Conservation (phyloP, 345 rosid species). For the Diplotaxis tenuifolia region DNA sequence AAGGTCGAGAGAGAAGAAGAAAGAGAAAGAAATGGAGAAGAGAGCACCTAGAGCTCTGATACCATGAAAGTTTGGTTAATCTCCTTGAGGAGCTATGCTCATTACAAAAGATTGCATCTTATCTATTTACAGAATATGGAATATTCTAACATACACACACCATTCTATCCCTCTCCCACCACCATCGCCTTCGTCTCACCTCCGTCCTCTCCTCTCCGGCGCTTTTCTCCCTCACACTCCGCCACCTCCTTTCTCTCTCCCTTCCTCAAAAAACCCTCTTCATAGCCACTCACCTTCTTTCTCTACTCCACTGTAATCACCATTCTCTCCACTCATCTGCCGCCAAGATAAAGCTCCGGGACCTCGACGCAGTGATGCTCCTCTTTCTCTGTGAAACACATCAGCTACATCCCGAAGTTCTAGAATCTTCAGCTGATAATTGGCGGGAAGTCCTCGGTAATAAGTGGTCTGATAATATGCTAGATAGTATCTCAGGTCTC, state of each 20-base stretch:
- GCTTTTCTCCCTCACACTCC: constrained; percentile 74
- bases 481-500: constrained; percentile 41
- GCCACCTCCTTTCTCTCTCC: constrained; percentile 74
- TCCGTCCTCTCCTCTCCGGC: constrained; percentile 69
- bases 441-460: constrained; percentile 56
- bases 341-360: constrained; percentile 50
- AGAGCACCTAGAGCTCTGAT: no score
- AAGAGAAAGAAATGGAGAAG: no score
- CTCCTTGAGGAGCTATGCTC: no score
- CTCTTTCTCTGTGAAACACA: constrained; percentile 78
- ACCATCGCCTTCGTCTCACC: constrained; percentile 62
- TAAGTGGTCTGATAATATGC: constrained; percentile 33
- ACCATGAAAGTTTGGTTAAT: no score
- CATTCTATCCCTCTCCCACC: constrained; percentile 47
- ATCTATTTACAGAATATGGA: no score
- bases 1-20: no score
- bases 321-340: constrained; percentile 25
- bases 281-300: constrained; percentile 80
- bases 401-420: constrained; percentile 54
- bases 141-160: no score
- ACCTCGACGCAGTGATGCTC: constrained; percentile 73
- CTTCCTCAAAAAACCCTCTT: constrained; percentile 61
- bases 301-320: constrained; percentile 48
- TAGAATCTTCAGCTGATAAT: constrained; percentile 42
- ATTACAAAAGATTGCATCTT: no score